Base-by-base conservation (phyloP, 2,329 filamentous ascomycete species). In the Colletotrichum sp. region DNA sequence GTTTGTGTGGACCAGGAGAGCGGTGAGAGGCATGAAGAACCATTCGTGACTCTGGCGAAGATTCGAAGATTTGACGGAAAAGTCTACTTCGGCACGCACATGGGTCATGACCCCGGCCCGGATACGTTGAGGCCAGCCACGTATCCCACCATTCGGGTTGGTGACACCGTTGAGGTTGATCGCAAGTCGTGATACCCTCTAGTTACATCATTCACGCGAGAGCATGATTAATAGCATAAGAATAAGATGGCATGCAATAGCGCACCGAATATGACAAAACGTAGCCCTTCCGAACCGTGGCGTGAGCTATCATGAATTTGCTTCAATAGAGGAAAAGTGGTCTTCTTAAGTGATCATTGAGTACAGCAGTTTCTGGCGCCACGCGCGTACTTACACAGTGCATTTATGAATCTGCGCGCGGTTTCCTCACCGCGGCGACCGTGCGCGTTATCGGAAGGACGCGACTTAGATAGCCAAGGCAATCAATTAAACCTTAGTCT, bases 1-100 rank as follows among this genome's bases (percentile, higher is more conserved):
- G 94, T 99, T 12, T 98, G 96, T 82, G 92, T 99, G 61, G 93
- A 99, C 81, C 97, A 98, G 83, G 88, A 92, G 63, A 98, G 94
- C 15, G 96, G 93, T 0, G 89, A 92, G 77, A 94, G 92, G 82
- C 92, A 93, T 78, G 92, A 95, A 77, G 97, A 99, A 83, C 97
- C 97, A 0, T 98, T 97, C 81, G 91, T 94, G 5, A 98, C 96
- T 1, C 86, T 99, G 74, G 93, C 94, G 3, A 98, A 98, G 87
- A 98, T 95, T 13, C 91, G 97, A 79, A 91, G 95, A 72, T 92
- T 95, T 78, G 92, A 94, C 67, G 95, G 96, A 3, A 96, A 96
- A 84, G 94, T 98, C 4, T 94, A 94, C 79, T 99, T 99, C 86
- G 97, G 97, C 6, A 92, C 94, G 75, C 96, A 99, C 78, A 92